Evolutionary conservation across 129 eudicot genomes (phyloP).

Genomic region (Centaurea solstitialis): DNA sequence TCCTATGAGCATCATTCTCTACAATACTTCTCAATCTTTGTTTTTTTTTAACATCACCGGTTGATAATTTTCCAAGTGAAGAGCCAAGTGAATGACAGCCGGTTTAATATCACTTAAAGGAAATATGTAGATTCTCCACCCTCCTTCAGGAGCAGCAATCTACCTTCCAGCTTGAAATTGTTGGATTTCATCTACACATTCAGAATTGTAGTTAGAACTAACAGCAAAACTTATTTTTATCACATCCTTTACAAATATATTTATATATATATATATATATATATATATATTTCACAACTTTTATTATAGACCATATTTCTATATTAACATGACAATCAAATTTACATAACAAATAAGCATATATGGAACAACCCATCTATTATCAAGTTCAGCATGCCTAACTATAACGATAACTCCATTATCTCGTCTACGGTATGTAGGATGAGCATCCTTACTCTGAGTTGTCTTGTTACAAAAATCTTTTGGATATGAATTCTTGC

Average conservation of each 20-base stretch:
- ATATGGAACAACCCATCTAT: no score
- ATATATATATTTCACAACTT: slow-evolving; percentile 14
- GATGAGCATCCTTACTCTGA: slow-evolving; percentile 17
- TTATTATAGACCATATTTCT: slow-evolving; percentile 13
- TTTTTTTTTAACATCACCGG: no score
- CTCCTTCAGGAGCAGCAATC: background rate
- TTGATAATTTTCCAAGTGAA: no score
- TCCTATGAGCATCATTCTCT: no score
- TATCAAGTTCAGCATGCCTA: no score
- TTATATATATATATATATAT: slow-evolving; percentile 28
- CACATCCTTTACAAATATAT: slow-evolving; percentile 27
- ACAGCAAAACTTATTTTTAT: slow-evolving; percentile 4
- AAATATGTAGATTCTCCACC: background rate
- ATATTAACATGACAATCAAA: no score
- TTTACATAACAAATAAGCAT: no score
- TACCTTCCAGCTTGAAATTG: background rate
- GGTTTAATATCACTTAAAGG: background rate
- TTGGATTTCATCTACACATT: background rate
- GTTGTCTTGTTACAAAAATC: background rate
- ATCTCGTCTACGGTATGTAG: slow-evolving; percentile 21
- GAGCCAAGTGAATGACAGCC: no score
- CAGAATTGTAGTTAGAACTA: background rate
- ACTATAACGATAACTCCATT: no score
- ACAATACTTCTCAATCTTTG: no score
- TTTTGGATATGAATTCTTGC: background rate